Evolutionary conservation across 2,329 filamentous ascomycete genomes (phyloP).

Genomic region (Pyrenochaeta sp.): DNA sequence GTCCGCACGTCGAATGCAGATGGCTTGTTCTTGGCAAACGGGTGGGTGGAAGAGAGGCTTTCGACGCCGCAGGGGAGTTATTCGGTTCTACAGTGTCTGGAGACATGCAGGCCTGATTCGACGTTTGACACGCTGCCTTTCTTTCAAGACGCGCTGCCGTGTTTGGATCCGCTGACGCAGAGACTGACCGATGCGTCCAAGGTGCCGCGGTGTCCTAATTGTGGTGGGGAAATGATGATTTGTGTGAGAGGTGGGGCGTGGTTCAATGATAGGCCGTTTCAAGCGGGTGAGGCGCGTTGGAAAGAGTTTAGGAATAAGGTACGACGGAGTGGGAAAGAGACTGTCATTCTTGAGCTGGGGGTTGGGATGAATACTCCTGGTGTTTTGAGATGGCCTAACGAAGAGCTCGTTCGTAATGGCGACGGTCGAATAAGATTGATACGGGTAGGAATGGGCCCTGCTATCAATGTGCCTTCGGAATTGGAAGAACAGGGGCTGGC

Average conservation of each 20-base stretch:
- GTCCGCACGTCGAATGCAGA: slow-evolving; percentile 48
- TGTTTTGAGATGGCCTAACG: slow-evolving; percentile 32
- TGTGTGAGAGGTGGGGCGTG: slow-evolving; percentile 39
- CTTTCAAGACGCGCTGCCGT: slow-evolving; percentile 31
- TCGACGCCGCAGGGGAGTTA: slow-evolving; percentile 47
- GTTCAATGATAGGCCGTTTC: slow-evolving; percentile 39
- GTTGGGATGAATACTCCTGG: slow-evolving; percentile 36
- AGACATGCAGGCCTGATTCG: slow-evolving; percentile 39
- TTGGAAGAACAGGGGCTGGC: slow-evolving; percentile 24
- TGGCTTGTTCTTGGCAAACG: slow-evolving; percentile 41
- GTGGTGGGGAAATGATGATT: slow-evolving; percentile 35
- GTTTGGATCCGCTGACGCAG: slow-evolving; percentile 31
- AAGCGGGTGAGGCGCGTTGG: slow-evolving; percentile 27
- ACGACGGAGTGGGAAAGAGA: slow-evolving; percentile 16
- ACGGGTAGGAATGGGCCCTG: slow-evolving; percentile 21
- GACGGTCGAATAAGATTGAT: slow-evolving; percentile 27
- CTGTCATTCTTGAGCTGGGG: slow-evolving; percentile 31
- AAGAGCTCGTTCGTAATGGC: slow-evolving; percentile 25
- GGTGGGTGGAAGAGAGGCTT: slow-evolving; percentile 29
- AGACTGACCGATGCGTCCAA: slow-evolving; percentile 24
- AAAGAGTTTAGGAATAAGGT: slow-evolving; percentile 21
- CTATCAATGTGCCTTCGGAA: slow-evolving; percentile 21
- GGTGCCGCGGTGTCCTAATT: slow-evolving; percentile 34
- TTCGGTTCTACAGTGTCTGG: slow-evolving; percentile 40
- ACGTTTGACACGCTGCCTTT: slow-evolving; percentile 27